phyloP scores from a whole-genome alignment of 768 basidiomycete genomes.

The Suillus spraguei region DNA sequence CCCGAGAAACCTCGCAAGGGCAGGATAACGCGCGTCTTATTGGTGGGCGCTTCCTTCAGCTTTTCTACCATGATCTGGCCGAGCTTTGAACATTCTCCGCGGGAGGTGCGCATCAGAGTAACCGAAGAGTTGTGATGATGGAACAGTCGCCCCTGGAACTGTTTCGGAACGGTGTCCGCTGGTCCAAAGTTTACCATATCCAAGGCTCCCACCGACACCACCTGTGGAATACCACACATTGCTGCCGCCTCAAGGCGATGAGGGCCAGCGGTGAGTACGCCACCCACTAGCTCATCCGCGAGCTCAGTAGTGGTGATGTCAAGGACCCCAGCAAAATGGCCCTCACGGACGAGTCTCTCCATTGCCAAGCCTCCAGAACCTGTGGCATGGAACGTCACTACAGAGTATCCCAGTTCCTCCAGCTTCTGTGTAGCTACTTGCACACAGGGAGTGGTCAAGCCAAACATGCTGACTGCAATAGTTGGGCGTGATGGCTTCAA shows the following conservation, averaged over 20 bases:
- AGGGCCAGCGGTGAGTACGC: slow-evolving; percentile 30
- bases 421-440: slow-evolving; percentile 23
- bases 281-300: slow-evolving; percentile 34
- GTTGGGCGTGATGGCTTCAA: slow-evolving; percentile 6
- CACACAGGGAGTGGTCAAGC: slow-evolving; percentile 26
- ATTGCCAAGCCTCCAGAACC: slow-evolving; percentile 33
- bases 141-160: slow-evolving; percentile 21
- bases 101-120: slow-evolving; percentile 34
- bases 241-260: slow-evolving; percentile 29
- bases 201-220: slow-evolving; percentile 34
- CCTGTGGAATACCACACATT: slow-evolving; percentile 25
- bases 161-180: slow-evolving; percentile 23
- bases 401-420: slow-evolving; percentile 27
- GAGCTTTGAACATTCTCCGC: slow-evolving; percentile 25
- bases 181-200: slow-evolving; percentile 39
- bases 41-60: slow-evolving; percentile 18
- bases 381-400: slow-evolving; percentile 29
- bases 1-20: slow-evolving; percentile 30
- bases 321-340: slow-evolving; percentile 28
- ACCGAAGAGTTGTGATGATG: slow-evolving; percentile 30
- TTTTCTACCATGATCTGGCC: slow-evolving; percentile 25
- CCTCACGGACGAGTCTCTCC: slow-evolving; percentile 30
- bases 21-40: slow-evolving; percentile 25
- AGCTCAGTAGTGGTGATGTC: slow-evolving; percentile 37
- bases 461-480: slow-evolving; percentile 33